phyloP scores from a whole-genome alignment of 805 yeast genomes.

The Saturnispora saitoi region DNA sequence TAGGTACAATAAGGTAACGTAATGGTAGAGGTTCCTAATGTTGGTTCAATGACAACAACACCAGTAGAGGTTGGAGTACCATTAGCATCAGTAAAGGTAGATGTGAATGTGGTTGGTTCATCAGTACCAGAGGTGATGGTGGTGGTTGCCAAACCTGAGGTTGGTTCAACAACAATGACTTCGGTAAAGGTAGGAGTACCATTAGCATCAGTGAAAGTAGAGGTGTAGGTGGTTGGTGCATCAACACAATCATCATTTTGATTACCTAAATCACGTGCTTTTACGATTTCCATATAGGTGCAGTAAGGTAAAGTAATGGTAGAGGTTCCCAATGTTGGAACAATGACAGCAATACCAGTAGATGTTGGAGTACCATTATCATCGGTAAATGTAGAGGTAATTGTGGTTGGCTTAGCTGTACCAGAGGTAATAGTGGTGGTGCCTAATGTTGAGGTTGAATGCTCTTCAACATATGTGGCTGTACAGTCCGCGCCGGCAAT shows the following conservation, averaged over 20 bases:
- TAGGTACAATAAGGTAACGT: too few relatives aligned
- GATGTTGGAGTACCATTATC: not conserved
- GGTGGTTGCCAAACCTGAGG: too few relatives aligned
- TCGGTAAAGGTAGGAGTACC: not conserved
- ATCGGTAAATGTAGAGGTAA: not conserved
- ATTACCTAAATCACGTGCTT: too few relatives aligned
- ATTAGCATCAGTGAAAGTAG: not conserved
- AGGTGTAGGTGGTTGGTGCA: not conserved
- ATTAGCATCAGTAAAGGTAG: too few relatives aligned
- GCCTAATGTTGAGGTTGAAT: not conserved
- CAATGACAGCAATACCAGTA: conserved; percentile 3
- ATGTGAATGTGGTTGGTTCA: too few relatives aligned
- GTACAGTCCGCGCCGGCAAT: not conserved
- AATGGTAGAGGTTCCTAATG: not conserved
- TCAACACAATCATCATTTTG: too few relatives aligned
- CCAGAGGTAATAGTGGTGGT: not conserved
- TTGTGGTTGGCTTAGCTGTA: not conserved
- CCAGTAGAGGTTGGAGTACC: too few relatives aligned
- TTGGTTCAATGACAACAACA: too few relatives aligned
- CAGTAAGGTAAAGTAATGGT: too few relatives aligned
- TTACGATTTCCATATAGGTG: too few relatives aligned
- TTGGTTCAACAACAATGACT: too few relatives aligned
- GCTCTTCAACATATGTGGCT: not conserved
- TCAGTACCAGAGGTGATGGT: too few relatives aligned
- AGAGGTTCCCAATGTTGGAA: not conserved